Percentiles rank a stretch among this genome's conserved stretches.
These are phyloP conservation scores for Penicillium psychrosexuale DNA, from an alignment of 2,329 filamentous ascomycete genomes.

Conservation along the genomic window DNA sequence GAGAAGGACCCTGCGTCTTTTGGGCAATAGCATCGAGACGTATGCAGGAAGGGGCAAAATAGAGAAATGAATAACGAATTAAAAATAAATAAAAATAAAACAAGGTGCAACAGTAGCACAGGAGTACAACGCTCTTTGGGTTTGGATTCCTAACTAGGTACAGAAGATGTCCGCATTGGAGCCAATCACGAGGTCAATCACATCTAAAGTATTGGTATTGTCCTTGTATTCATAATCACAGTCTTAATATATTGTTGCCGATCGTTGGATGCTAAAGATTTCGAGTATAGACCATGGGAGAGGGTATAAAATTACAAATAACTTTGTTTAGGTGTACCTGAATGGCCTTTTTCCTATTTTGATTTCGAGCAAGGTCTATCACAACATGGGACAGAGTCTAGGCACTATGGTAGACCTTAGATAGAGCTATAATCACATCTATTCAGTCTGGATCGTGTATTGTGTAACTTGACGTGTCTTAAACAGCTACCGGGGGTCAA, in stretches of 20 bases:
- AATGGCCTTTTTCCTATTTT: conserved; percentile 6
- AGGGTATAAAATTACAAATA: neutral
- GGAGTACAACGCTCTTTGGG: conserved; percentile 6
- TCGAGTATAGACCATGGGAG: neutral
- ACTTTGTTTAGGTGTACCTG: neutral
- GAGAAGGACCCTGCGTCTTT: conserved; percentile 20
- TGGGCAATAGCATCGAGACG: conserved; percentile 7
- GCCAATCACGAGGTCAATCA: conserved; percentile 19
- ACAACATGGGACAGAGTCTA: conserved; percentile 9
- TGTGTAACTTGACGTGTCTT: conserved; percentile 24
- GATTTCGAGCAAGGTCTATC: neutral
- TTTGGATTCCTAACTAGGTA: neutral
- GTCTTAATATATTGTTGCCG: neutral
- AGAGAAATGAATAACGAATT: neutral
- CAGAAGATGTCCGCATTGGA: conserved; percentile 9
- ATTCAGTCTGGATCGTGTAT: conserved; percentile 7
- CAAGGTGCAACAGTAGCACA: conserved; percentile 9
- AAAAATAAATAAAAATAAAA: neutral
- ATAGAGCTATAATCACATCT: conserved; percentile 1
- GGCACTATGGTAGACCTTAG: conserved; percentile 13
- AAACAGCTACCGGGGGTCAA: conserved; percentile 4
- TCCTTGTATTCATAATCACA: neutral
- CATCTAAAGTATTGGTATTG: conserved; percentile 7
- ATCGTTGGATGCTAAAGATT: neutral
- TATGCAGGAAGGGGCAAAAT: conserved; percentile 1